Evolutionary conservation across 805 yeast genomes (phyloP), one percentile per base, ranked within the genome.

Genomic region (Nakazawaea siamensis): DNA sequence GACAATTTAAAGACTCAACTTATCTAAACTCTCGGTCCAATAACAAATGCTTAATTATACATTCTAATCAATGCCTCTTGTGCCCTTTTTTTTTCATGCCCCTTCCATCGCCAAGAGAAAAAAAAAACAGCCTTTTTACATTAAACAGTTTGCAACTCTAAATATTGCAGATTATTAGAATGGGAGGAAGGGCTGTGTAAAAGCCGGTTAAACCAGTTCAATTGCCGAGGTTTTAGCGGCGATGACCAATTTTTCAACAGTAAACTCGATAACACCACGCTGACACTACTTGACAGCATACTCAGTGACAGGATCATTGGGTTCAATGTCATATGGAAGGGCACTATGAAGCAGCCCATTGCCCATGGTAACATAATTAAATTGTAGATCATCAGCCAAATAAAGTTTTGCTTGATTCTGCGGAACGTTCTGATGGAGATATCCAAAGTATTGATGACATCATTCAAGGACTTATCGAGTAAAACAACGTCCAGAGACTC

Each of bases 401-500:
- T 54, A 46, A 90, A 84, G 54, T 92, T 92, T 57, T 79, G 51
- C 51, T 80, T 82, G 43, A 90, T 83, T 43, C 86, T 71, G 24
- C 57, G 55, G 52, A 88, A 80, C 0, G 95, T 86, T 23, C 66
- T 68, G 29, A 65, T 61, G 0, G 94, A 76, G 10, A 90, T 71
- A 39, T 80, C 82, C 21, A 81, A 51, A 0, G 88, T 81, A 38
- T 73, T 64, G 18, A 68, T 55, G 17, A 35, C 25, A 18, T 27
- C 30, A 3, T 6, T 11, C 10, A 35, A 14, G 2, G 13, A 10
- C 4, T 16, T 14, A 14, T 35, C 69, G 51, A 84, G 55, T 12
- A 92, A 62, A 14, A 92, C 95, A 25, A 92, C 72, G 55, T 87
- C 95, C 0, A 98, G 96, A n/a, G 95, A 84, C 45, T 88, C 96